Conservation (phyloP, 2,329 filamentous ascomycete species). For the Monosporascus sp. region DNA sequence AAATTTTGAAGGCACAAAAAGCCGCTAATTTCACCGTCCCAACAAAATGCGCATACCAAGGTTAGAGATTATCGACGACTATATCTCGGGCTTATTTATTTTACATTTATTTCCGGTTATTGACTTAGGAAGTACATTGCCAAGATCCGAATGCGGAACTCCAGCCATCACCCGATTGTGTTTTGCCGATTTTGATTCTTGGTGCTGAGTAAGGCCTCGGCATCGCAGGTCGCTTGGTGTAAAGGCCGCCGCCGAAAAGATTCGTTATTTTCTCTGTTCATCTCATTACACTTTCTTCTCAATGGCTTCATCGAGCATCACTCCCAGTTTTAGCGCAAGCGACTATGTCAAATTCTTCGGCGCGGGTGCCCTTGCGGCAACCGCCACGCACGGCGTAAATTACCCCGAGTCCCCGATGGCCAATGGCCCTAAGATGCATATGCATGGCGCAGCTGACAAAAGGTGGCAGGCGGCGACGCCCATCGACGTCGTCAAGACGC, state of each 20-base stretch:
- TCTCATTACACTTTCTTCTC: neutral
- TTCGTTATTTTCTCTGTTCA: neutral
- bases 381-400: constrained; percentile 45
- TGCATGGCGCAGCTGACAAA: neutral
- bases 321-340: constrained; percentile 33
- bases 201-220: neutral
- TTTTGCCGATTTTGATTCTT: neutral
- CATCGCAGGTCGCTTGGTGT: neutral
- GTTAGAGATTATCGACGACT: too few species aligned
- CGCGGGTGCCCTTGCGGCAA: constrained; percentile 47
- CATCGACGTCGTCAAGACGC: constrained; percentile 76
- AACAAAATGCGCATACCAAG: too few species aligned
- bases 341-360: constrained; percentile 51
- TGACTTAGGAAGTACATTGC: too few species aligned
- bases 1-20: neutral
- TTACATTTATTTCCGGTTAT: neutral
- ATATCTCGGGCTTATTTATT: neutral
- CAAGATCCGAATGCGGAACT: too few species aligned
- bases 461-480: constrained; percentile 44
- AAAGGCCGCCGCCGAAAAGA: neutral
- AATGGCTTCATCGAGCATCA: constrained; percentile 18
- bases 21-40: too few species aligned
- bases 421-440: neutral
- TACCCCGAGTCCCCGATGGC: neutral
- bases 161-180: too few species aligned